A percentile compares a stretch with the other conserved stretches of the same genome.
Conservation (phyloP, 2,329 filamentous ascomycete species). For the Xylaria sp. region DNA sequence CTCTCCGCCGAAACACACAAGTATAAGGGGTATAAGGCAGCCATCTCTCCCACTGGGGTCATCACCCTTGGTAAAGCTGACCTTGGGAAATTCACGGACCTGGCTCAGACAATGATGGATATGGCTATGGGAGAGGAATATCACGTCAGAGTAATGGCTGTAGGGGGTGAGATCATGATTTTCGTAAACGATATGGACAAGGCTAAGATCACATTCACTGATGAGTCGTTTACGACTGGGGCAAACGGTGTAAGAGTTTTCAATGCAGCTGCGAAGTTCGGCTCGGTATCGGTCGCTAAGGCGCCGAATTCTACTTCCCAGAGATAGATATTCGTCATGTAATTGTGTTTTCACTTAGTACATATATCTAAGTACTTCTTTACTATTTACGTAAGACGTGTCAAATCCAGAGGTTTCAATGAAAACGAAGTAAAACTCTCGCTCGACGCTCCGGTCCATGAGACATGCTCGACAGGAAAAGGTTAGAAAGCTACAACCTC, state of each 20-base stretch:
- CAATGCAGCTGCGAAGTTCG: slow-evolving; percentile 40
- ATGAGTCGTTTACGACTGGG: slow-evolving; percentile 41
- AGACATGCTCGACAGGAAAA: too few species aligned
- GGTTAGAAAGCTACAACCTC: too few species aligned
- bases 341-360: too few species aligned
- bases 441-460: too few species aligned
- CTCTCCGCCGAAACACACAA: slow-evolving; percentile 39
- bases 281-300: slow-evolving; percentile 45
- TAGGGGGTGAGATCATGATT: slow-evolving; percentile 44
- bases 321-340: background rate
- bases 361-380: too few species aligned
- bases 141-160: slow-evolving; percentile 44
- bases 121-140: slow-evolving; percentile 40
- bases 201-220: slow-evolving; percentile 40
- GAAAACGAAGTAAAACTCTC: too few species aligned
- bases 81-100: slow-evolving; percentile 25
- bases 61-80: slow-evolving; percentile 29
- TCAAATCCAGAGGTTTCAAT: too few species aligned
- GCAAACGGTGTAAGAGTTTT: slow-evolving; percentile 45
- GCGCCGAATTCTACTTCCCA: slow-evolving; percentile 14
- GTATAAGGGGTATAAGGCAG: slow-evolving; percentile 32
- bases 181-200: slow-evolving; percentile 44
- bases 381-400: too few species aligned
- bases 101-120: slow-evolving; percentile 28
- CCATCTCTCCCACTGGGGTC: slow-evolving; percentile 24